Evolutionary conservation across 1,284 basidiomycete species (phyloP), one percentile per base, ranked within the genome.

Genomic region (Trichosporon sp.): DNA sequence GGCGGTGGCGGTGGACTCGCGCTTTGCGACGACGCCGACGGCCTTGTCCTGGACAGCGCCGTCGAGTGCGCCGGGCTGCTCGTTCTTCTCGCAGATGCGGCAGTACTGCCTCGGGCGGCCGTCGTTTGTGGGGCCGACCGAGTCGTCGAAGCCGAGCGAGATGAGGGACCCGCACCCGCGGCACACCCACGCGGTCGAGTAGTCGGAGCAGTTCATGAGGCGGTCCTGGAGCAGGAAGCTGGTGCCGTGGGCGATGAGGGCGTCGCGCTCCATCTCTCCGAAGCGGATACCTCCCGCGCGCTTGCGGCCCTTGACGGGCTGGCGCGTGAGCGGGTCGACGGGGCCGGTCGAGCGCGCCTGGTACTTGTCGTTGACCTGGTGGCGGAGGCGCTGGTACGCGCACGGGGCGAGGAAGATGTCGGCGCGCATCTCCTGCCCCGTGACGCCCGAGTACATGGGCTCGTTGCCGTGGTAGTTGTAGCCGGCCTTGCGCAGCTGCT

Each of bases 391-490:
- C 83, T 99, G 97, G 84, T 99, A 99, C 86, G 98, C 98, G 65
- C 99, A 96, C 60, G 98, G 90, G 25, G 97, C 97, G 72, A 99
- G 88, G 84, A 99, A 99, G 78, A 99, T 99, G 82, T 99, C 97
- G 3, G 96, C 95, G 21, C 92, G 90, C 83, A 99, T 98, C 85
- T 99, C 97, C 84, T 98, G 88, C 23, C 97, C 97, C 7, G 97
- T 99, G 81, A 99, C 97, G 44, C 97, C 97, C 71, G 95, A 98
- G 84, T 99, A 99, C 97, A 99, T 99, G 8, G 97, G 95, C 83
- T 99, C 97, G 85, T 98, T 98, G 38, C 97, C 97, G 80, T 98
- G 92, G 83, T 98, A 98, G 84, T 98, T 99, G 87, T 98, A 99
- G 6, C 97, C 97, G 8, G 97, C 90, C 25, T 92, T 91, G 56